Conservation (phyloP, 2,329 filamentous ascomycete genomes). For the Sporothrix mexicana region DNA sequence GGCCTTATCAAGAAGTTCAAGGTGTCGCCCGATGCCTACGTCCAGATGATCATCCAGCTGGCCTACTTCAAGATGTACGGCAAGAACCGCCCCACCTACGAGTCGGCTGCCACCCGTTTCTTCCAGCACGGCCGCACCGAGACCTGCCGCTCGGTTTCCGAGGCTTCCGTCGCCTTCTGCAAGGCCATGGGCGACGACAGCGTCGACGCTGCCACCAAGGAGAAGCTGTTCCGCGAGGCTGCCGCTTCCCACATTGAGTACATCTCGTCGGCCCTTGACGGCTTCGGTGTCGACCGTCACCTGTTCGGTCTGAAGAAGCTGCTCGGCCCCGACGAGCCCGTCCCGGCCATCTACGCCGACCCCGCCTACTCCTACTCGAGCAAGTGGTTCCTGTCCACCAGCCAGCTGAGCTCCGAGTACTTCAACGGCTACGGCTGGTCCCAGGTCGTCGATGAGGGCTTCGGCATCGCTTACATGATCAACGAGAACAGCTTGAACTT, state of each 20-base stretch:
- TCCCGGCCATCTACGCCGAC: constrained; percentile 85
- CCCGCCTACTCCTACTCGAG: constrained; percentile 82
- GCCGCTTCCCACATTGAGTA: constrained; percentile 85
- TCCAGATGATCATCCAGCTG: constrained; percentile 98
- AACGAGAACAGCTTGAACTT: constrained; percentile 66
- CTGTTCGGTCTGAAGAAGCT: constrained; percentile 97
- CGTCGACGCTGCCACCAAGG: constrained; percentile 55
- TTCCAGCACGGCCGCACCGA: constrained; percentile 97
- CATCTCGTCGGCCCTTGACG: constrained; percentile 86
- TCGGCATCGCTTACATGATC: constrained; percentile 99
- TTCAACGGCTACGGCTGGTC: constrained; percentile 99
- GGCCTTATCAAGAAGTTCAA: constrained; percentile 99
- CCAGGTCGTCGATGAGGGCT: constrained; percentile 94
- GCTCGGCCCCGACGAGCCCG: constrained; percentile 76
- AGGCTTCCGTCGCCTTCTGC: constrained; percentile 91
- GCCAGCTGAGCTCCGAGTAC: constrained; percentile 92
- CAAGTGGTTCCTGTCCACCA: constrained; percentile 88
- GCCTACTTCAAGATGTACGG: constrained; percentile 99
- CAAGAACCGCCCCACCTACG: constrained; percentile 96
- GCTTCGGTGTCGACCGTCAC: constrained; percentile 92
- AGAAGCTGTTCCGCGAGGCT: constrained; percentile 80
- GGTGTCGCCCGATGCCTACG: constrained; percentile 95
- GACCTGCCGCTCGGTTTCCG: constrained; percentile 89
- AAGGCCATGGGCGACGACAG: constrained; percentile 77
- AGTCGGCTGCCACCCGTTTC: constrained; percentile 90